Evolutionary conservation across 805 yeast species (phyloP).

Genomic region (Suhomyces sp.): DNA sequence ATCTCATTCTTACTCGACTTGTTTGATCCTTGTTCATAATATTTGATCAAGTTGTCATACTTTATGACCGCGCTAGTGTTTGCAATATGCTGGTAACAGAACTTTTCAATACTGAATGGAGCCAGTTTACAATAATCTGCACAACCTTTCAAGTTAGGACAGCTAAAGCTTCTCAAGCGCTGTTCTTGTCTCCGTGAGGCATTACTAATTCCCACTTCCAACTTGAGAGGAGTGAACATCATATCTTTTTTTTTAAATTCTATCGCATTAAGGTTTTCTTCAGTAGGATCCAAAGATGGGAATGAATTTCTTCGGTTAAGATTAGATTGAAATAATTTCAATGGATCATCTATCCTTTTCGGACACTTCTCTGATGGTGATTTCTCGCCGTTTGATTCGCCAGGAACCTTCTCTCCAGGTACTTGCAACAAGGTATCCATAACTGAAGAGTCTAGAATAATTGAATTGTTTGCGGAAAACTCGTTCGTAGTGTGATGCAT

Average conservation of each 20-base stretch:
- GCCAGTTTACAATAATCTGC: conserved; percentile 1
- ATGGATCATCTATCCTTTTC: conserved; percentile 4
- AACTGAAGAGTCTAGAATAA: conserved; percentile 5
- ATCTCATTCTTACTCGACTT: neutral
- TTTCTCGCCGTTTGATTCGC: neutral
- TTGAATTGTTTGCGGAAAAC: neutral
- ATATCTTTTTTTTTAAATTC: conserved; percentile 16
- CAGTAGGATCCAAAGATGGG: conserved; percentile 21
- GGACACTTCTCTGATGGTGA: conserved; percentile 1
- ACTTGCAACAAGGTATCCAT: conserved; percentile 19
- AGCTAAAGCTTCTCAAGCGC: conserved; percentile 21
- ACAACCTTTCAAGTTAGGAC: conserved; percentile 18
- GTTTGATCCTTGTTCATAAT: conserved; percentile 9
- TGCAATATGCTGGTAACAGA: conserved; percentile 18
- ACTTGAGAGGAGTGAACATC: too few relatives aligned
- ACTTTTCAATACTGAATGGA: conserved; percentile 16
- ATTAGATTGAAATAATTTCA: conserved; percentile 12
- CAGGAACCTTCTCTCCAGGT: conserved; percentile 7
- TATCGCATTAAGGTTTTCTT: conserved; percentile 20
- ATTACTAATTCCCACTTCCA: too few relatives aligned
- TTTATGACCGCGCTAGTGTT: conserved; percentile 18
- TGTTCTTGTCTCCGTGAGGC: neutral
- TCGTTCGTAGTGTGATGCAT: neutral
- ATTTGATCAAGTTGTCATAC: conserved; percentile 19
- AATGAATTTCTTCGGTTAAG: conserved; percentile 38